Percentiles rank a stretch among this genome's conserved stretches.
These are phyloP conservation scores for Wickerhamiella vanderwaltii DNA, from an alignment of 805 yeast genomes.

Conservation along the genomic window DNA sequence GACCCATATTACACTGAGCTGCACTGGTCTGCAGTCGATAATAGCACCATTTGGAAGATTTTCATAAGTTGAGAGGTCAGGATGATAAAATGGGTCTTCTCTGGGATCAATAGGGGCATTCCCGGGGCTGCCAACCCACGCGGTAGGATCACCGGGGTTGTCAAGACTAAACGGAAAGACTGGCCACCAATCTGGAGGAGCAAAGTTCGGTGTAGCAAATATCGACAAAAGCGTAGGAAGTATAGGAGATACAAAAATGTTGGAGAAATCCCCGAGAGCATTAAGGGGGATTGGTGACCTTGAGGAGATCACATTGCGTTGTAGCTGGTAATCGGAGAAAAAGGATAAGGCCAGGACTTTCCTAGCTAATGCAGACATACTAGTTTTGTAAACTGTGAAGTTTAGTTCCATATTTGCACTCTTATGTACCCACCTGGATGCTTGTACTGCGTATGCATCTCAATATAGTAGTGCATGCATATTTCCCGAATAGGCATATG, in stretches of 20 bases:
- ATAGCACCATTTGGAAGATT: conserved; percentile 15
- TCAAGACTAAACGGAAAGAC: background rate
- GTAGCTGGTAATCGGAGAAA: too few species aligned
- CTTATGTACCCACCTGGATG: too few species aligned
- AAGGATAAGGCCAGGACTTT: too few species aligned
- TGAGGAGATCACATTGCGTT: background rate
- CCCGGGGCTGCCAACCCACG: conserved; percentile 3
- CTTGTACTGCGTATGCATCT: too few species aligned
- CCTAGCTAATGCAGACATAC: too few species aligned
- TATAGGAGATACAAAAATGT: conserved; percentile 13
- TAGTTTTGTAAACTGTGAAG: too few species aligned
- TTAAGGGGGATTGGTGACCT: background rate
- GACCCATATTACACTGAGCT: conserved; percentile 13
- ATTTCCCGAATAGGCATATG: too few species aligned
- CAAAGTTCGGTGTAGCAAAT: conserved; percentile 20
- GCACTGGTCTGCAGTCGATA: conserved; percentile 12
- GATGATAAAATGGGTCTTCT: conserved; percentile 15
- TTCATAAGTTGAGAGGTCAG: conserved; percentile 4
- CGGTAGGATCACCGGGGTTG: background rate
- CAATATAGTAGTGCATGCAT: too few species aligned
- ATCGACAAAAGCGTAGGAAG: conserved; percentile 27
- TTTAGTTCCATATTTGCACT: too few species aligned
- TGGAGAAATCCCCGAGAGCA: background rate
- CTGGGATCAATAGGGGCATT: conserved; percentile 10
- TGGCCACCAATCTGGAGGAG: conserved; percentile 22